A percentile compares a stretch with the other conserved stretches of the same genome.
Evolutionary conservation across 768 basidiomycete genomes (phyloP).

Genomic region (Lentinula detonsa): DNA sequence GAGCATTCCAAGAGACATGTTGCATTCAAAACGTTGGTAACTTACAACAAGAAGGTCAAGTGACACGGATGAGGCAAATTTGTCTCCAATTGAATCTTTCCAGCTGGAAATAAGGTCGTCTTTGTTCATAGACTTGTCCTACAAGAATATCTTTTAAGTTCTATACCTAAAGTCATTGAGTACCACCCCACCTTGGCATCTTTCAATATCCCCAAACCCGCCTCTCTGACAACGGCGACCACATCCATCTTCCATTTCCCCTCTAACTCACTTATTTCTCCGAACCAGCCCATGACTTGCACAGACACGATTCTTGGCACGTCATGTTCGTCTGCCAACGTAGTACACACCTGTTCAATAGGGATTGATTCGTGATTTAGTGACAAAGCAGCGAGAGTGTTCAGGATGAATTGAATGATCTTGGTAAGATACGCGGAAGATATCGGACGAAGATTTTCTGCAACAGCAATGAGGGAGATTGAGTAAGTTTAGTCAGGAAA

Average conservation of each 20-base stretch:
- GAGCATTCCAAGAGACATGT: neutral
- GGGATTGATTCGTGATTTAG: constrained; percentile 46
- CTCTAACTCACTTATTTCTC: constrained; percentile 35
- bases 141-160: neutral
- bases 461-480: neutral
- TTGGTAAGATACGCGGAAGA: constrained; percentile 57
- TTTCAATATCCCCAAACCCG: constrained; percentile 73
- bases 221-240: constrained; percentile 55
- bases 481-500: neutral
- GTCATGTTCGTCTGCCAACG: constrained; percentile 71
- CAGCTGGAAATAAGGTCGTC: constrained; percentile 59
- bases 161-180: neutral
- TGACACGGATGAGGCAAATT: constrained; percentile 58
- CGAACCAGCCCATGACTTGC: constrained; percentile 85
- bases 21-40: neutral
- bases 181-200: constrained; percentile 42
- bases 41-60: constrained; percentile 66
- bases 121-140: constrained; percentile 58
- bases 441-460: constrained; percentile 73
- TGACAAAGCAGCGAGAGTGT: constrained; percentile 59
- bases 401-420: constrained; percentile 73
- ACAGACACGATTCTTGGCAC: constrained; percentile 50
- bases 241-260: constrained; percentile 66
- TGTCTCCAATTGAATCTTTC: constrained; percentile 72
- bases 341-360: constrained; percentile 50